Base-by-base conservation (phyloP, 441 rosid genomes). In the Populus trichocarpa region DNA sequence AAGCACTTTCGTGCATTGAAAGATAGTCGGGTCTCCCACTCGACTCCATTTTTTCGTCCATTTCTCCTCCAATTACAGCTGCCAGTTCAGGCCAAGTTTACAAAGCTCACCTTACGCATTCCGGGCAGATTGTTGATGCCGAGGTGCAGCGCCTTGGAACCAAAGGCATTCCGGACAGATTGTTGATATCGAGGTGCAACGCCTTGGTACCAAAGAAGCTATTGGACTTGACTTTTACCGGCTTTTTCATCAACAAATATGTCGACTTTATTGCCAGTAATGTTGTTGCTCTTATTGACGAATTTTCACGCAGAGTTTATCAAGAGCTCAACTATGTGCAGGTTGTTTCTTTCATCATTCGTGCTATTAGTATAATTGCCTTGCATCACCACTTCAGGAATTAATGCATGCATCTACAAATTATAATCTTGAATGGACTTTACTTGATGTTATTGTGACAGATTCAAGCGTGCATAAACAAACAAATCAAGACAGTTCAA, bases 81-180 rank as follows among this genome's bases (percentile, higher is more conserved):
- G 98, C 99, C 63, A 96, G 99, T 86, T 88, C 91, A 69, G 99
- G 99, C 76, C 98, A 94, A 85, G 99, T 96, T 53, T 96, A 96
- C 83, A 96, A 96, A 87, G 98, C 99, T 75, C 93, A 81, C 70
- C 89, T 96, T 40, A 90, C 84, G 81, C 83, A 86, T 75, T 89
- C 95, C 18, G 92, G 92, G 25, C 93, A 89, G 75, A 78, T 84
- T 71, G 75, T 78, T 46, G 80, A 75, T 65, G 80, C 71, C 9
- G 65, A 77, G 67, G 59, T 5, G 20, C 59, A 68, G 36, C 36
- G 36, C 36, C 36, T 61, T 61, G 66, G 66, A 9, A 23, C 66
- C 66, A 5, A 61, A 61, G 66, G 35, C 26, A 67, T 32, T 67
- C 70, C 3, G 22, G 70, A 67, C 35, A 67, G 70, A 67, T 30